A percentile compares a stretch with the other conserved stretches of the same genome.
Conservation (phyloP, 257 asterid species). For the Plantago ovata region DNA sequence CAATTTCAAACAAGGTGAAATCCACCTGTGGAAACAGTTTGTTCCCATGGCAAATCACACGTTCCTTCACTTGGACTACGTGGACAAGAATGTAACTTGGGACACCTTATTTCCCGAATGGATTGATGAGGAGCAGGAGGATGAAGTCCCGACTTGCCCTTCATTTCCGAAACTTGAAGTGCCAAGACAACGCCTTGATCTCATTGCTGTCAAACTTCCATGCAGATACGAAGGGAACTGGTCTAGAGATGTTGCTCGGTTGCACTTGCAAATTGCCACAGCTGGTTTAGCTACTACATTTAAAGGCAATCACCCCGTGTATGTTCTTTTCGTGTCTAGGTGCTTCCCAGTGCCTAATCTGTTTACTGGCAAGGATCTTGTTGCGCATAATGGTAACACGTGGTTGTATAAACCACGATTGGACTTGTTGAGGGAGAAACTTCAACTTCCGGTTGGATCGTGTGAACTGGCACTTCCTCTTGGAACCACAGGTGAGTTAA, state of each 20-base stretch:
- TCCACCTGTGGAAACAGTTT: conserved; percentile 43
- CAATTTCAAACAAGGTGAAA: conserved; percentile 61
- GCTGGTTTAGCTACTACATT: conserved; percentile 56
- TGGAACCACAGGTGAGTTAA: conserved; percentile 47
- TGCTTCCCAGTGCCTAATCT: conserved; percentile 72
- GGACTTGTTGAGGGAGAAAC: conserved; percentile 45
- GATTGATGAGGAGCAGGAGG: conserved; percentile 91
- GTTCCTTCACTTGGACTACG: conserved; percentile 42
- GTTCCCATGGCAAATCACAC: conserved; percentile 47
- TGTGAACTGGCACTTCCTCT: conserved; percentile 88
- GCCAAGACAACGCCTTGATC: conserved; percentile 56
- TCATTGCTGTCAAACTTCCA: conserved; percentile 78
- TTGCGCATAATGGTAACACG: conserved; percentile 38
- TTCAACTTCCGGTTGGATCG: conserved; percentile 76
- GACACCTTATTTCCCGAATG: conserved; percentile 75
- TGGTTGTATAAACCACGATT: conserved; percentile 70
- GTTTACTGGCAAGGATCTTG: conserved; percentile 56
- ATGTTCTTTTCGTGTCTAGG: conserved; percentile 50
- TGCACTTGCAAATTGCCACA: conserved; percentile 73
- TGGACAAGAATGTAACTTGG: conserved; percentile 64
- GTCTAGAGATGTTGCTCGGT: conserved; percentile 74
- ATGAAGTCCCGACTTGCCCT: conserved; percentile 70
- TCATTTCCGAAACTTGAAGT: conserved; percentile 50
- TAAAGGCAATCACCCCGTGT: conserved; percentile 51
- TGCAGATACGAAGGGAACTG: conserved; percentile 72